Evolutionary conservation across 75 land plant genomes (phyloP).

Genomic region (Sequoia sempervirens): DNA sequence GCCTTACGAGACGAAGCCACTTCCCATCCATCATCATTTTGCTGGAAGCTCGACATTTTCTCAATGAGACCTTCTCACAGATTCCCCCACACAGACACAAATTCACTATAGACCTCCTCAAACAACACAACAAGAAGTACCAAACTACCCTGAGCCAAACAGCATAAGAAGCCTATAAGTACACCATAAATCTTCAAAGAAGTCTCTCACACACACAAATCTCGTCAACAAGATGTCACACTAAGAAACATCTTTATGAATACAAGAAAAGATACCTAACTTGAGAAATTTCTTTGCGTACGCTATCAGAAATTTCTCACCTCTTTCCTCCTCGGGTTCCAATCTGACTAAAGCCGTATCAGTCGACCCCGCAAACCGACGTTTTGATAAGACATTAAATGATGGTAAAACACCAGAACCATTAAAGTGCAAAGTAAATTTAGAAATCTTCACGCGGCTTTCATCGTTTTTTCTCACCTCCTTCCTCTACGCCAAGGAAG

Average conservation of each 20-base stretch:
- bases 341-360: neutral
- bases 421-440: neutral
- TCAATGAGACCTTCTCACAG: neutral
- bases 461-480: neutral
- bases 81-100: neutral
- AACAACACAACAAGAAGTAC: neutral
- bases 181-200: neutral
- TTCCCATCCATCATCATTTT: conserved; percentile 2
- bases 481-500: neutral
- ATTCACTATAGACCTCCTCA: neutral
- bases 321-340: neutral
- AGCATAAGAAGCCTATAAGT: neutral
- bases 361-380: neutral
- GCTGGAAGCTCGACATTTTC: neutral
- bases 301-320: too few relatives aligned
- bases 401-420: neutral
- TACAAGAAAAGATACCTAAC: neutral
- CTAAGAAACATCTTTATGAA: too few relatives aligned
- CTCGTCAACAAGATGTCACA: too few relatives aligned
- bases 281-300: neutral
- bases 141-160: neutral
- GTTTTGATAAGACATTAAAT: neutral
- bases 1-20: conserved; percentile 6
- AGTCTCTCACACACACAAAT: neutral
- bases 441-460: neutral